Base-by-base conservation (phyloP, 805 yeast genomes). In the Sugiyamaella qingdaonensis region DNA sequence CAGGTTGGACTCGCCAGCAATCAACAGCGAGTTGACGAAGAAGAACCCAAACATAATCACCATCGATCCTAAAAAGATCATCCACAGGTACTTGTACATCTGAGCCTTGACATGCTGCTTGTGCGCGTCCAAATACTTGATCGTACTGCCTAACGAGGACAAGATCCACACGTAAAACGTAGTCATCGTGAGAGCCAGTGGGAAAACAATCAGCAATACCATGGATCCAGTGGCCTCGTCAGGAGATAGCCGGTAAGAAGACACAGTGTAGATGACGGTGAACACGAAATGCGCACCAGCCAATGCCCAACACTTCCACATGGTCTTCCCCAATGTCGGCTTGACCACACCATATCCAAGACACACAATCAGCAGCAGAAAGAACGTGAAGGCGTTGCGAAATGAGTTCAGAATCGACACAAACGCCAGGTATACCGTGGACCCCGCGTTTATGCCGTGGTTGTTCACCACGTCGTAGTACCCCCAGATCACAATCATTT, bases 291-390 rank as follows among this genome's bases (percentile, higher is more conserved):
- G 86, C 13, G 78, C 69, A 4, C 66, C 77, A 1, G 87, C 80
- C 49, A 84, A 75, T 11, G 81, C 67, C 62, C 83, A 78, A 67
- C 88, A 81, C 67, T 77, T 82, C 62, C 83, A 74, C 96, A 94
- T 88, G 52, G 81, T 80, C 67, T 81, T 80, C 46, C 90, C 87
- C 55, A 94, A 78, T 57, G 90, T 85, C 45, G 96, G 90, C 64
- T 81, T 82, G 48, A 94, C 98, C 46, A 94, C 90, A 57, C 98
- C 97, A 70, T 91, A 94, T 39, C 99, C 99, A 59, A 91, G 75
- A 11, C 95, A 78, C 52, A 94, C 92, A 62, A 89, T 85, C 58
- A 92, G 75, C 52, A 94, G 75, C 62, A 94, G 73, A 73, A 92
- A 94, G 70, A 92, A 86, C 7, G 97, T 87, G 67, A 89, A 88